Evolutionary conservation across 768 basidiomycete species (phyloP), one percentile per base, ranked within the genome.

Genomic region (Leccinum uliginosum): DNA sequence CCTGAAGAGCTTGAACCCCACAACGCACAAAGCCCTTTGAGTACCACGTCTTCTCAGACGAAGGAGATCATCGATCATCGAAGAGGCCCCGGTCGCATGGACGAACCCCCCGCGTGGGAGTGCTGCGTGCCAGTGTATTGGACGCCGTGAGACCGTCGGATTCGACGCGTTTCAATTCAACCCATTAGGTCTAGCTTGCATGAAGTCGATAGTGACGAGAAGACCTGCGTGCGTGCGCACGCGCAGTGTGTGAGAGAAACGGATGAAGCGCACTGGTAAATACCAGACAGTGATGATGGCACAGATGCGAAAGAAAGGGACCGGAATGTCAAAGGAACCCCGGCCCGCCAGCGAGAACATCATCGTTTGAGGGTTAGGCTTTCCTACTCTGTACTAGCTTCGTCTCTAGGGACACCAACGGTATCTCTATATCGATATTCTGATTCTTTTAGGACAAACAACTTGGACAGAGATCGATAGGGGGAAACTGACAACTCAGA

Each of bases 371-470:
- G 19, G n/a, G 40, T 40, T 38, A 40, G 38, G 38, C 45, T 60
- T 50, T 48, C 53, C 54, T 48, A 45, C 35, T 19, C 19, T 43
- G 40, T 7, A 27, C 46, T 44, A 30, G n/a, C 19, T 24, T 30
- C 11, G 59, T 62, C 50, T 56, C 63, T 49, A 62, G 11, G n/a
- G 63, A 58, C 30, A 52, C 50, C 4, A 53, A n/a, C 15, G 26
- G 35, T 55, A 61, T 63, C 55, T 49, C 56, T 17, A 21, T 17
- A 21, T n/a, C 40, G 40, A 19, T 43, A 10, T n/a, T 38, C 35
- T 38, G 35, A 38, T 38, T n/a, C 35, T 17, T 40, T 43, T n/a
- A 43, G 40, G 19, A 43, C 19, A 43, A 3, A 43, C 2, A 10
- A 40, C 35, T 38, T 40, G 38, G 7, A 19, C 5, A 40, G 9